Conservation (phyloP, 2,329 filamentous ascomycete species). For the Septoria linicola region DNA sequence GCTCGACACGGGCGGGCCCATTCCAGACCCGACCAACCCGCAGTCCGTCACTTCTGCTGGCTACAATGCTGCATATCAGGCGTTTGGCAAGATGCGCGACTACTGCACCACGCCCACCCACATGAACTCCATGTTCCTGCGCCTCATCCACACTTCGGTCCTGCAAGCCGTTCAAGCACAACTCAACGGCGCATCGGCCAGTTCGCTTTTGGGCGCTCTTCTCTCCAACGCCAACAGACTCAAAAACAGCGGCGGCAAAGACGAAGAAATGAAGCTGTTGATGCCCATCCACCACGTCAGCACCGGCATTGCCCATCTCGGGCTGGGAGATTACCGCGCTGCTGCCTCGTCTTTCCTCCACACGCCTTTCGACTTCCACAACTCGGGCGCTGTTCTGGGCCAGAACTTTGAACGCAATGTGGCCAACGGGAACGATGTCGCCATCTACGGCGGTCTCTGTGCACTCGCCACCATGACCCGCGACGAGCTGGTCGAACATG, state of each 20-base stretch:
- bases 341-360: constrained; percentile 72
- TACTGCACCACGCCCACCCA: constrained; percentile 83
- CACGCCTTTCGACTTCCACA: constrained; percentile 54
- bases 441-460: constrained; percentile 85
- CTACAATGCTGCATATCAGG: constrained; percentile 68
- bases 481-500: constrained; percentile 67
- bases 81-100: constrained; percentile 83
- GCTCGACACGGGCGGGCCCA: constrained; percentile 65
- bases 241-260: constrained; percentile 46
- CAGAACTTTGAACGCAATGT: constrained; percentile 66
- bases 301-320: constrained; percentile 62
- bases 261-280: constrained; percentile 58
- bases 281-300: constrained; percentile 65
- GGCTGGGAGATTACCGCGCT: constrained; percentile 57
- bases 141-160: constrained; percentile 72
- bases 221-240: constrained; percentile 57
- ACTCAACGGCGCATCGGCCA: constrained; percentile 32
- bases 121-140: constrained; percentile 76
- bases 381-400: constrained; percentile 44
- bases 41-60: constrained; percentile 44
- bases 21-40: constrained; percentile 28
- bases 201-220: constrained; percentile 55
- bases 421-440: constrained; percentile 80
- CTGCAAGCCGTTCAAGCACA: constrained; percentile 68
- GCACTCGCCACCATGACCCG: constrained; percentile 88